These are phyloP conservation scores for Blastocystis sp. DNA, from an alignment of 352 stramenopile species.

Conservation along the genomic window DNA sequence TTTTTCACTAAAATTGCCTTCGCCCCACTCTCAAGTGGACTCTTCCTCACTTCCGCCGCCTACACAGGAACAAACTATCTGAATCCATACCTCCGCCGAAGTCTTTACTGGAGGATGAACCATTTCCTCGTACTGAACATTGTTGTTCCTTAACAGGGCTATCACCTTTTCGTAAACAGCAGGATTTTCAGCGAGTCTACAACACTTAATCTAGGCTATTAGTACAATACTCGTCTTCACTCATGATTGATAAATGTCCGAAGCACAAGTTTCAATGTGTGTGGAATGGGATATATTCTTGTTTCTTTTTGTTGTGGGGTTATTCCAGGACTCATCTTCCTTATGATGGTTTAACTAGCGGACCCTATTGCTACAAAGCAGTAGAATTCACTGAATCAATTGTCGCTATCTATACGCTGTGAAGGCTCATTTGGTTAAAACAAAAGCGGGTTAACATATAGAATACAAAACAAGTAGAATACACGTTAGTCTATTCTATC, in stretches of 20 bases:
- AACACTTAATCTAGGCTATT: no score
- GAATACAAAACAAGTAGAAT: neutral
- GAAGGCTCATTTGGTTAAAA: no score
- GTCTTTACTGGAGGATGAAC: constrained; percentile 9
- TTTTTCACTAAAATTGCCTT: constrained; percentile 41
- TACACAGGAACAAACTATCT: neutral
- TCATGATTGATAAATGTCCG: neutral
- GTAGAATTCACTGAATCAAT: no score
- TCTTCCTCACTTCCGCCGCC: neutral
- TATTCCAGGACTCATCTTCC: no score
- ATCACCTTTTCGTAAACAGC: neutral
- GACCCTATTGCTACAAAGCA: no score
- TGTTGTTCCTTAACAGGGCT: neutral
- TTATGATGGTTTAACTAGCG: no score
- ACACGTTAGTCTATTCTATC: constrained; percentile 8
- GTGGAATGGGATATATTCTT: no score
- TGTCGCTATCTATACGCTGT: no score
- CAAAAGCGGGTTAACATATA: no score
- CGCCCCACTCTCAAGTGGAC: constrained; percentile 12
- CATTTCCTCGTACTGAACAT: neutral
- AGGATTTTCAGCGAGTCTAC: neutral
- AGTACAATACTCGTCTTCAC: constrained; percentile 23
- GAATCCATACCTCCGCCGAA: neutral
- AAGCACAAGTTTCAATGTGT: neutral
- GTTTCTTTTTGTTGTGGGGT: no score